Percentiles rank a stretch among this genome's conserved stretches.
phyloP scores from a whole-genome alignment of 2,329 filamentous ascomycete genomes.

The Exserohilum turcica region DNA sequence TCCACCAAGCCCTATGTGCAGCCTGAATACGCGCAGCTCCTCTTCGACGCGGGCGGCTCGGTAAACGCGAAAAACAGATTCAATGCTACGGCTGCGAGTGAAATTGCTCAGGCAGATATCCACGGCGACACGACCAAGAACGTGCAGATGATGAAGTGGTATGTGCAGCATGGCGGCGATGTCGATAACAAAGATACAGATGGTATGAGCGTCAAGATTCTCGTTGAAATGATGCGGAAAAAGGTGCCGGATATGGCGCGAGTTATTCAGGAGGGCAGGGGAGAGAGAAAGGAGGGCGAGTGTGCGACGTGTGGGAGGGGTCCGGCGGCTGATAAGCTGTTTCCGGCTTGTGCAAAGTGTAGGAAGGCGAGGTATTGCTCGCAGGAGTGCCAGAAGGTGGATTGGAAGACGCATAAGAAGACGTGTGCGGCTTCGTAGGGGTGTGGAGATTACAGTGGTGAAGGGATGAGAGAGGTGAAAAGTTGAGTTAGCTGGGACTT shows the following conservation, averaged over 20 bases:
- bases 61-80: conserved; percentile 21
- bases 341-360: conserved; percentile 18
- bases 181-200: conserved; percentile 23
- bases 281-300: conserved; percentile 12
- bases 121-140: conserved; percentile 14
- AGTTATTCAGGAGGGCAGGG: conserved; percentile 10
- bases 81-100: conserved; percentile 13
- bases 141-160: conserved; percentile 25
- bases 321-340: not conserved
- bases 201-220: conserved; percentile 18
- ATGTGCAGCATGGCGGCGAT: conserved; percentile 23
- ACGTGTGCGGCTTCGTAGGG: conserved; percentile 7
- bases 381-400: conserved; percentile 21
- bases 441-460: not conserved
- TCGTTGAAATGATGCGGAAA: conserved; percentile 21
- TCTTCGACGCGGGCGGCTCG: conserved; percentile 20
- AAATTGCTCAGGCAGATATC: conserved; percentile 21
- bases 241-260: conserved; percentile 13
- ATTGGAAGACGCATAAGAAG: conserved; percentile 25
- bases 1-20: conserved; percentile 21
- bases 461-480: not conserved
- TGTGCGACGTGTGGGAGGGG: conserved; percentile 19
- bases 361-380: conserved; percentile 19
- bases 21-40: conserved; percentile 19
- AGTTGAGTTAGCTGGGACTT: not conserved